phyloP scores from a whole-genome alignment of 345 rosid genomes.

The Aurinia saxatilis region DNA sequence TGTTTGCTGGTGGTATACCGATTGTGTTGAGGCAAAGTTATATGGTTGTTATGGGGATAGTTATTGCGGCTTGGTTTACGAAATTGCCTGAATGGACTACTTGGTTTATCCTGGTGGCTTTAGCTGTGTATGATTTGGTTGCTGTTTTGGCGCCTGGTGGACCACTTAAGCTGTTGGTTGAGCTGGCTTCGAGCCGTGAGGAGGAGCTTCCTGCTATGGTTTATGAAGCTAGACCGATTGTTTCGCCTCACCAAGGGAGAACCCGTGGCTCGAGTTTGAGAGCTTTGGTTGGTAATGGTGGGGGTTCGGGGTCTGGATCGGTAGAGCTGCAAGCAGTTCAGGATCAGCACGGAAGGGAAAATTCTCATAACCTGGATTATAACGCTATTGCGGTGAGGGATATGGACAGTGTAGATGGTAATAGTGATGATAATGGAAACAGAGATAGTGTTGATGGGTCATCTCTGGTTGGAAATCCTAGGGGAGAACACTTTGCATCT shows the following conservation, averaged over 20 bases:
- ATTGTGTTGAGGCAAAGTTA: conserved; percentile 74
- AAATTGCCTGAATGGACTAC: conserved; percentile 98
- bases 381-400: conserved; percentile 22
- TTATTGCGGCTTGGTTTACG: conserved; percentile 93
- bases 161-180: conserved; percentile 85
- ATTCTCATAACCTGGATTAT: conserved; percentile 25
- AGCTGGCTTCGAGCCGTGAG: conserved; percentile 80
- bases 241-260: conserved; percentile 32
- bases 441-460: conserved; percentile 47
- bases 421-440: conserved; percentile 25
- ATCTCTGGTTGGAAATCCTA: conserved; percentile 35
- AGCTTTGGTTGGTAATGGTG: conserved; percentile 46
- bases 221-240: conserved; percentile 89
- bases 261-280: conserved; percentile 43
- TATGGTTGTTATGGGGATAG: conserved; percentile 81
- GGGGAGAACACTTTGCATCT: conserved; percentile 38
- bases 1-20: conserved; percentile 72
- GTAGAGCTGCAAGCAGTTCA: conserved; percentile 70
- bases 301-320: conserved; percentile 55
- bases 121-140: conserved; percentile 82
- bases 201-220: conserved; percentile 96
- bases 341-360: conserved; percentile 26
- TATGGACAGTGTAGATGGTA: conserved; percentile 24
- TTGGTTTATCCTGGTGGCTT: conserved; percentile 77
- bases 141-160: conserved; percentile 98